A percentile compares a stretch with the other conserved stretches of the same genome.
Conservation (phyloP, 768 basidiomycete genomes). For the Gymnopilus dilepis region DNA sequence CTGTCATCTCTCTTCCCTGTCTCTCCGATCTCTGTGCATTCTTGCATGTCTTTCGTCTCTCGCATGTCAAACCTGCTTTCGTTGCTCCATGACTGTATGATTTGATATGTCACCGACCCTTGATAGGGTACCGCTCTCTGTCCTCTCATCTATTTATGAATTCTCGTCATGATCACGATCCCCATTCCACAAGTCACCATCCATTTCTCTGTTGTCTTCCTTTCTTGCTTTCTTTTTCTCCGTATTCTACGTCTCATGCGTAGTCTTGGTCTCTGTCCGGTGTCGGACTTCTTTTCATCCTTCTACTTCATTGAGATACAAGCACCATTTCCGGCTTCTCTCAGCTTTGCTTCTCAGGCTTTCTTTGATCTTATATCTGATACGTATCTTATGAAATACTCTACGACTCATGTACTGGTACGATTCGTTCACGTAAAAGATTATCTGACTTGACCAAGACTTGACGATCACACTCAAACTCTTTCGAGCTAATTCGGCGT, state of each 20-base stretch:
- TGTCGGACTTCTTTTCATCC: background rate
- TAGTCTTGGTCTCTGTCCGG: background rate
- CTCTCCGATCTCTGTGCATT: background rate
- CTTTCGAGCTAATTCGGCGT: too few species aligned
- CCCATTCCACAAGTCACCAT: background rate
- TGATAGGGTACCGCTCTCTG: background rate
- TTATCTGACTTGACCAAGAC: background rate
- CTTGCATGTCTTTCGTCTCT: conserved; percentile 2
- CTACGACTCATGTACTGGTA: conserved; percentile 6
- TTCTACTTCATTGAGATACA: conserved; percentile 4
- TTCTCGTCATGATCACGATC: conserved; percentile 2
- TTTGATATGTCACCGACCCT: conserved; percentile 3
- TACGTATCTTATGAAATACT: conserved; percentile 3
- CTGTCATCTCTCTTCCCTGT: background rate
- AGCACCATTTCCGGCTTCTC: background rate
- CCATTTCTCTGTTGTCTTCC: too few species aligned
- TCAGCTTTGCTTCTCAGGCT: background rate
- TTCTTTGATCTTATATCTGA: background rate
- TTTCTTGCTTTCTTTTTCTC: background rate
- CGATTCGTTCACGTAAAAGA: conserved; percentile 2
- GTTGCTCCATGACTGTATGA: conserved; percentile 1
- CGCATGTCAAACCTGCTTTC: conserved; percentile 3
- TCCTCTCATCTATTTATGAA: background rate
- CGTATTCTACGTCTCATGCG: background rate
- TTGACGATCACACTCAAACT: too few species aligned